Conservation (phyloP, 306 rosid species). For the Cucumis cinereus region DNA sequence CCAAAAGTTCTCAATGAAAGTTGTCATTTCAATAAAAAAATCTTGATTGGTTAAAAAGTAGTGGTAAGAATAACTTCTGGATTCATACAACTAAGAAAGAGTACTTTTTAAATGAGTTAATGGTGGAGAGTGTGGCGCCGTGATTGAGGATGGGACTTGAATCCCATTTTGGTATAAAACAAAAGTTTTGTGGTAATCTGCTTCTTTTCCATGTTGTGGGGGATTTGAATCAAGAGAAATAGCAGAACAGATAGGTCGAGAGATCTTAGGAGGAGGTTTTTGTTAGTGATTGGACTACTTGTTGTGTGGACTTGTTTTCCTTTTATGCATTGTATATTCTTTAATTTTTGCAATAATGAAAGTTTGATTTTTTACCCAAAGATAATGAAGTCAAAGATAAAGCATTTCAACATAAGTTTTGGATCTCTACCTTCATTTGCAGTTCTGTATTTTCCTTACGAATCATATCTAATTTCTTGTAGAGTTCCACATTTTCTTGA, state of each 20-base stretch:
- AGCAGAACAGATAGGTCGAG: not conserved
- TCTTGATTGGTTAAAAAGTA: not conserved
- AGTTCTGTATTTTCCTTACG: conserved; percentile 44
- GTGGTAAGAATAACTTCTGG: not conserved
- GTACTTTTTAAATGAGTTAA: not conserved
- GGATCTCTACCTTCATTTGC: conserved; percentile 34
- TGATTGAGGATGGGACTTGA: not conserved
- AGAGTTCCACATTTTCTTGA: conserved; percentile 40
- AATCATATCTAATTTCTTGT: conserved; percentile 31
- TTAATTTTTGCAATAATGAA: too few species aligned
- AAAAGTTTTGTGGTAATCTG: not conserved
- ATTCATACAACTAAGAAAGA: not conserved
- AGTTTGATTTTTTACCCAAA: not conserved
- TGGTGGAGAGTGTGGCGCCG: not conserved
- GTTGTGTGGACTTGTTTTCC: not conserved
- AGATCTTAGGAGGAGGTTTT: not conserved
- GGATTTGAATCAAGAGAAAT: too few species aligned
- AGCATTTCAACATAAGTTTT: not conserved
- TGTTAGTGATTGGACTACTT: not conserved
- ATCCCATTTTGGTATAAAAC: not conserved
- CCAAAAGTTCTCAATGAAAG: too few species aligned
- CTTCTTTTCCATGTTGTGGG: not conserved
- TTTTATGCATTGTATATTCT: not conserved
- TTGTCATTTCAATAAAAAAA: too few species aligned
- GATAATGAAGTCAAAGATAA: too few species aligned